phyloP scores from a whole-genome alignment of 306 rosid species.

The Luffa acutangula region DNA sequence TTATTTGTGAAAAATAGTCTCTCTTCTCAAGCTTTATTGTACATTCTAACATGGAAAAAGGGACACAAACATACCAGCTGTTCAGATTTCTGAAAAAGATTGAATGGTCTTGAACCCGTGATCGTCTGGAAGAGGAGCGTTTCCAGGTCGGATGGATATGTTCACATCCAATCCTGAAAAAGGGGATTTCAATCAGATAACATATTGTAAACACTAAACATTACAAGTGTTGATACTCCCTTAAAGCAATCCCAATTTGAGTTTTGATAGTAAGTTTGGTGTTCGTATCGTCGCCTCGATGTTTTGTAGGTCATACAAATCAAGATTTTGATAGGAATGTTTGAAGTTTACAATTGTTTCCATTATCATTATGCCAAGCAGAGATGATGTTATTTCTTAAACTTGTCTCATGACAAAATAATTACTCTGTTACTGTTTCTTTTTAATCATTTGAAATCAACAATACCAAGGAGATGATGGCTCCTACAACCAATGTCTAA shows the following conservation, averaged over 20 bases:
- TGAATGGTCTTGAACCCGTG: slow-evolving; percentile 71
- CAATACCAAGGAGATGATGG: background rate
- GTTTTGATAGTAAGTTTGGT: background rate
- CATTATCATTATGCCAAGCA: background rate
- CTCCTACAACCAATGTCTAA: background rate
- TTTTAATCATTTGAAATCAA: background rate
- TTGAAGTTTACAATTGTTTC: background rate
- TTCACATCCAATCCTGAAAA: slow-evolving; percentile 70
- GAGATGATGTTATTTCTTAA: background rate
- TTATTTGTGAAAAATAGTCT: slow-evolving; percentile 5
- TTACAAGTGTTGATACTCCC: background rate
- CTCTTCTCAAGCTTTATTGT: background rate
- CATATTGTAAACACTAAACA: background rate
- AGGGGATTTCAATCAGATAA: background rate
- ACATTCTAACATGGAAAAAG: background rate
- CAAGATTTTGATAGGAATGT: background rate
- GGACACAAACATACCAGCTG: background rate
- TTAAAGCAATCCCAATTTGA: background rate
- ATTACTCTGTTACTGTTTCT: background rate
- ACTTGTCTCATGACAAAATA: background rate
- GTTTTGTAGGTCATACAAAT: background rate
- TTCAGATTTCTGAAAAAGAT: slow-evolving; percentile 58
- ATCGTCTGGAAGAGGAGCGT: slow-evolving; percentile 72
- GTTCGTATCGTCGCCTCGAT: background rate
- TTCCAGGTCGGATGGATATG: slow-evolving; percentile 79